Base-by-base conservation (phyloP, 495 filamentous ascomycete species). In the Hypoxylon intermedium region DNA sequence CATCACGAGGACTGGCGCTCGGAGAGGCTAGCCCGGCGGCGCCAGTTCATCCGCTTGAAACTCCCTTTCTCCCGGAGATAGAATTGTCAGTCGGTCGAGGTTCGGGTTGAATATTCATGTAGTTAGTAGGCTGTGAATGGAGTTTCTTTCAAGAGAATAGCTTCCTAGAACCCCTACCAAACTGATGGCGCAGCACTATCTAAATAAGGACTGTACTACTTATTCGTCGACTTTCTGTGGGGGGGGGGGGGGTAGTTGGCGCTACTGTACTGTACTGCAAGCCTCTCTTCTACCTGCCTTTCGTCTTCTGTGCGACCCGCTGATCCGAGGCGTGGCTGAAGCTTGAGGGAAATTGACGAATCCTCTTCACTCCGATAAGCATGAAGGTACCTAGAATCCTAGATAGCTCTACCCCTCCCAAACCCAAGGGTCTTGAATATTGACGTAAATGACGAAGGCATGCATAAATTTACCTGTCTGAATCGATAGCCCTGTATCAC, bases 321-420 rank as follows among this genome's bases (percentile, higher is more conserved):
- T 51, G 45, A 55, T 61, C 37, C 31, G 2, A 40, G 16, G 18
- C 26, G 20, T 48, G 36, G 15, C 5, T 48, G 9, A 20, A 64
- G 60, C 60, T 64, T 58, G 6, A 23, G 60, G 23, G 41, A 36
- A 63, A 54, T 58, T 58, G 60, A 50, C 60, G 60, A 64, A 64
- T 64, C 60, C 54, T 20, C 30, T 50, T 16, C 40, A 21, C 33
- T 19, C 49, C 20, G 11, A 34, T 31, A 30, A 50, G 47, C 42
- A 47, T 15, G 16, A 59, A 33, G 9, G 30, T 33, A 3, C 2
- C 4, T 33, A 4, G 2, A 12, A 2, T 33, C 9, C n/a, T 33
- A 33, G 30, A 62, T 13, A 62, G 37, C 51, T 48, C 12, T 57
- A 18, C 52, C 60, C 53, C 52, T 58, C 53, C n/a, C 40, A 26